Evolutionary conservation across 129 eudicot genomes (phyloP), one percentile per base, ranked within the genome.

Genomic region (carrot (Daucus carota)): DNA sequence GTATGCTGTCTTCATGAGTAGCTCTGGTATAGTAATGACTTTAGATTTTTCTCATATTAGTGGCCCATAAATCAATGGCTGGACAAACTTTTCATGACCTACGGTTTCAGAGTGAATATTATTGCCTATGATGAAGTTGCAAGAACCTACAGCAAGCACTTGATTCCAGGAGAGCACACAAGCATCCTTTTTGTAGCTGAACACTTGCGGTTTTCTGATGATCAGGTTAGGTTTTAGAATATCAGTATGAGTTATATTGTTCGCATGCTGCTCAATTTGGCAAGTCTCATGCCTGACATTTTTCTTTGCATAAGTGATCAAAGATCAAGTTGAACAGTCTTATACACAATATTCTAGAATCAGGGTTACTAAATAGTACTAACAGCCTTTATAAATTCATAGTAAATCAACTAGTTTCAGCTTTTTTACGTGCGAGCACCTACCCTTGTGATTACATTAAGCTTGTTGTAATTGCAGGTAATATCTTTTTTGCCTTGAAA

Each of bases 171-270:
- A 74, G 86, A 75, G 78, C 43, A 75, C 18, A 69, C 74, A 38
- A 79, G 41, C 74, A 28, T 88, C 47, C 87, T 95, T 52, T 92
- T 95, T 76, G 84, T 84, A 46, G 99, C 97, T 22, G 90, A 95
- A 80, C 99, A 95, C 73, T 82, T 88, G 72, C 86, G 91, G 15
- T 87, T 75, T 83, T 92, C 97, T 69, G 99, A 95, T 78, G 90
- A 86, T 78, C 96, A 95, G 96, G 97, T 91, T 59, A 75, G 79
- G 75, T 33, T n/a, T n/a, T n/a, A n/a, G n/a, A n/a, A n/a, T 34
- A 18, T 57, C 31, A 31, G 26, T 14, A 8, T 26, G 38, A 74
- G 44, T 18, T 60, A 32, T 38, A 5, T 57, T n/a, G 15, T 33
- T 57, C 26, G 43, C 63, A 10, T 18, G 41, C 17, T 29, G 42